Conservation (phyloP, 1,284 basidiomycete species). For the Irpex sp. region DNA sequence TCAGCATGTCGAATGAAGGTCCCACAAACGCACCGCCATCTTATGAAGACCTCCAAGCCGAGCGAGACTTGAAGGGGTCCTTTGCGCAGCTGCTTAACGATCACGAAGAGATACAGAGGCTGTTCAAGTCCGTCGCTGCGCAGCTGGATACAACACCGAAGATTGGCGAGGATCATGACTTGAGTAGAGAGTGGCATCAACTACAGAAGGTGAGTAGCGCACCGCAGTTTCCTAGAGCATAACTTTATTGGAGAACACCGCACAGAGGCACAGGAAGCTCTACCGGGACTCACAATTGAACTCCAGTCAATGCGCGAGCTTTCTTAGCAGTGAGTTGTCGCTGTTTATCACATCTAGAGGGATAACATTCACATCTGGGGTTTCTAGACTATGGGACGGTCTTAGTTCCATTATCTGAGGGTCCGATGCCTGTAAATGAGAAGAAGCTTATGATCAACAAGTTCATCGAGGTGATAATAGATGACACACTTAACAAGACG, state of each 20-base stretch:
- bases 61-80: conserved; percentile 17
- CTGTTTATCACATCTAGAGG: not conserved
- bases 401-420: conserved; percentile 24
- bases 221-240: not conserved
- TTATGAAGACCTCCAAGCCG: conserved; percentile 17
- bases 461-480: conserved; percentile 23
- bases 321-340: conserved; percentile 15
- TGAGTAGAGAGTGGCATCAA: conserved; percentile 20
- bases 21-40: conserved; percentile 2
- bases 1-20: not conserved
- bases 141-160: conserved; percentile 21
- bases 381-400: conserved; percentile 24
- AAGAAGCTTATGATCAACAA: conserved; percentile 30
- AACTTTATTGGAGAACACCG: not conserved
- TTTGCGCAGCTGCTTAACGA: conserved; percentile 19
- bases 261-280: conserved; percentile 19
- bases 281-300: conserved; percentile 24
- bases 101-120: conserved; percentile 23
- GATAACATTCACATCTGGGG: not conserved
- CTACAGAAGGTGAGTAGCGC: conserved; percentile 18
- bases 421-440: conserved; percentile 20
- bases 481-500: not conserved
- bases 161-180: conserved; percentile 21
- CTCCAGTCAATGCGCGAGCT: conserved; percentile 22
- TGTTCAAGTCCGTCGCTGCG: conserved; percentile 21